Evolutionary conservation across 1,139 yeast genomes (phyloP), one percentile per base, ranked within the genome.

Genomic region (Blastobotrys ciferrii): DNA sequence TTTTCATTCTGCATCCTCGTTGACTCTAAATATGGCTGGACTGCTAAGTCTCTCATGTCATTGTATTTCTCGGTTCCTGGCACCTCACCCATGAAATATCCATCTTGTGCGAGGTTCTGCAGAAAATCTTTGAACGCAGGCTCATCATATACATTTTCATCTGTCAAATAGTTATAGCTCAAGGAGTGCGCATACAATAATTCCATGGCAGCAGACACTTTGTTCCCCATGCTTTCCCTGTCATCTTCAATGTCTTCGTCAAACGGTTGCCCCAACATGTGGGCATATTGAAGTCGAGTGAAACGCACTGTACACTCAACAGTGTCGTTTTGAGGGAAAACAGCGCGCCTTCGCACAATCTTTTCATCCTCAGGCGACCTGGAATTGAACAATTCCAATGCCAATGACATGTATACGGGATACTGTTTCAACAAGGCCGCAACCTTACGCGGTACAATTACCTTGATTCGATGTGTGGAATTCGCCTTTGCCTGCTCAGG

Each of bases 161-260:
- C 23, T 11, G 45, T 41, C 18, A 35, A 31, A n/a, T 32, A 43
- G 7, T 37, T 38, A 5, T 25, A 13, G 37, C 31, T 12, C 37
- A 37, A 6, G 13, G 42, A 20, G 13, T 46, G 44, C 18, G 46
- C 36, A 3, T 49, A 51, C 31, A 63, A 49, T 33, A 62, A 43
- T 36, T 60, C 65, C 42, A 64, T 49, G 1, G 64, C 67, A 14
- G 58, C 53, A 4, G 63, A 51, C 7, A 64, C 35, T 41, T 62
- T 64, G 48, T 54, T 51, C 1, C 67, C 66, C n/a, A 62, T 38
- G 5, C 51, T 56, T 2, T 44, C 50, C 11, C 42, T 47, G 3
- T 47, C 52, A 32, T 49, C 56, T 2, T 47, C 59, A 1, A 37
- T 15, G 11, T 35, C 35, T 19, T 35, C 43, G 4, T 42, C 47